These are phyloP conservation scores for Bipolaris victoriae DNA, from an alignment of 2,329 filamentous ascomycete species.

Conservation along the genomic window DNA sequence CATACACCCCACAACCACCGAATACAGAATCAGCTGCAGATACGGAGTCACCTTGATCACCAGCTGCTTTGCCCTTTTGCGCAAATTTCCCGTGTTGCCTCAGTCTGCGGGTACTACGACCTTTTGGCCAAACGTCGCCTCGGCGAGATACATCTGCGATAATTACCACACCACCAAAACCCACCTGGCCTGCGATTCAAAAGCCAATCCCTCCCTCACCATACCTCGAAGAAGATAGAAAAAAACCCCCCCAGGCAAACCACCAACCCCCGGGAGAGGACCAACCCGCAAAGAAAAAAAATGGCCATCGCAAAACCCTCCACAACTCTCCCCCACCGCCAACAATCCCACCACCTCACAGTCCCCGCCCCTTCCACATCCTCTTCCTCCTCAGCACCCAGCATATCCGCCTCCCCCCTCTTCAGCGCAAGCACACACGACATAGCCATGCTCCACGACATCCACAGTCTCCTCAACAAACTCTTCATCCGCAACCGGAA, in stretches of 20 bases:
- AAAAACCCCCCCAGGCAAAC: too few relatives aligned
- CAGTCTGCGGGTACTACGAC: background rate
- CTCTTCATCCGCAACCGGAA: constrained; percentile 87
- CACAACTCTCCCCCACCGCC: constrained; percentile 1
- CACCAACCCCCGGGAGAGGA: background rate
- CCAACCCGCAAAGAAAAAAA: background rate
- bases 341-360: constrained; percentile 1
- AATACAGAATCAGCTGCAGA: constrained; percentile 6
- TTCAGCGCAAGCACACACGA: constrained; percentile 31
- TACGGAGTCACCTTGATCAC: constrained; percentile 15
- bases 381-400: constrained; percentile 14
- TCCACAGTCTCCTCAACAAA: constrained; percentile 67
- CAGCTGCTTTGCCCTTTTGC: constrained; percentile 4
- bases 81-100: background rate
- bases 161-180: too few relatives aligned
- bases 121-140: background rate
- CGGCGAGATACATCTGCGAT: constrained; percentile 15
- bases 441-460: constrained; percentile 43
- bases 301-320: constrained; percentile 19
- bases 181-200: too few relatives aligned
- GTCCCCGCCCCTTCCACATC: background rate
- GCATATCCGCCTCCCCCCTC: constrained; percentile 28
- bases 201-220: too few relatives aligned
- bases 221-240: too few relatives aligned
- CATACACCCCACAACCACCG: constrained; percentile 7